Evolutionary conservation across 2,329 filamentous ascomycete species (phyloP), one percentile per base, ranked within the genome.

Genomic region (Thermochaetoides dissita): DNA sequence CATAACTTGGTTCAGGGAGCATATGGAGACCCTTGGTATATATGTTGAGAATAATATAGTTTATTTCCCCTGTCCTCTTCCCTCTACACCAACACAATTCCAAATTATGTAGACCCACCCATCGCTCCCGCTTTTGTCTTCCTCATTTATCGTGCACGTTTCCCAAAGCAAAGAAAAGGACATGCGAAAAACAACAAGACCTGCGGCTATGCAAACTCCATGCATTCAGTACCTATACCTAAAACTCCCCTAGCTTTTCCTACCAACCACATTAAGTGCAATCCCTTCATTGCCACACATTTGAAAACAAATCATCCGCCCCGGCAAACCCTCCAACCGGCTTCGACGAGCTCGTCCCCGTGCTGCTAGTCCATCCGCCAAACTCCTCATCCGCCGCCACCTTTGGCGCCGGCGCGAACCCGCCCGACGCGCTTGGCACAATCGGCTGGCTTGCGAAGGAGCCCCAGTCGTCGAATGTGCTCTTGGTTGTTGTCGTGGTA

Each of bases 351-450:
- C 62, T 57, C 30, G 62, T 68, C 63, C 68, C 53, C 51, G 72
- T 55, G 73, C 80, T 65, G 70, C 85, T 93, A 38, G 84, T 79
- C 89, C 89, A 96, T 9, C 89, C 88, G 12, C 89, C 89, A 65
- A 95, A 96, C 57, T 96, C 89, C 61, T 96, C 89, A 54, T 96
- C 89, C 0, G 84, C 82, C 32, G 83, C 72, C 2, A 94, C 83
- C 54, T 81, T 80, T 24, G 84, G 78, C 17, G 17, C 17, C 17
- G 17, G 17, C 34, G 68, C 73, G 60, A 84, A 81, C 6, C 81
- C 81, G 24, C 81, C 80, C 51, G 71, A 71, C 0, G 73, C 65
- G 1, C 75, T 72, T 2, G 74, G 72, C 12, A 81, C 68, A 57
- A 80, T 76, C 39, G 74, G 72, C 47, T 74, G 70, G 53, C 57